These are phyloP conservation scores for Homolaphlyctis polyrhiza DNA, from an alignment of 371 early-diverging fungal species.

Conservation along the genomic window DNA sequence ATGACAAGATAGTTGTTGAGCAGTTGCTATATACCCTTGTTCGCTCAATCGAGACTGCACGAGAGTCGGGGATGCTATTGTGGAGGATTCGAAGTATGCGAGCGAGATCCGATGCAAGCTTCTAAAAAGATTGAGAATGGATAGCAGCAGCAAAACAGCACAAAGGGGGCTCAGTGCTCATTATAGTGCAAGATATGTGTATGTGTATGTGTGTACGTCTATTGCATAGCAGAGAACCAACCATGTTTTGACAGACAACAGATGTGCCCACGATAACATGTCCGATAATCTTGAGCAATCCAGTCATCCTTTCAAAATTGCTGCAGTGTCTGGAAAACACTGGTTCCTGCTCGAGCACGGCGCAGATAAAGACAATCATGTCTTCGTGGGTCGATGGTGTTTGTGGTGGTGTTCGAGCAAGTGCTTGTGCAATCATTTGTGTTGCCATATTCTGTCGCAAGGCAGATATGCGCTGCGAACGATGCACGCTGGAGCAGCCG, in stretches of 20 bases:
- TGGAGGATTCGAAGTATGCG: neutral
- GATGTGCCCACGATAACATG: neutral
- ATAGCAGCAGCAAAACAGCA: neutral
- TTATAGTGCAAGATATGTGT: too few species aligned
- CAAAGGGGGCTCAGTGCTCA: too few species aligned
- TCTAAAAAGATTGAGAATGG: too few species aligned
- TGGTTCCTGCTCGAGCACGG: neutral
- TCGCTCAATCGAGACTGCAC: constrained; percentile 1
- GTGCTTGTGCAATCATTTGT: too few species aligned
- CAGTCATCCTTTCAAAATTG: neutral
- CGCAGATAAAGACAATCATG: too few species aligned
- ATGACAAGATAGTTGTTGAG: too few species aligned
- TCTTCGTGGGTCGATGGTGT: too few species aligned
- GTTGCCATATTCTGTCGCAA: too few species aligned
- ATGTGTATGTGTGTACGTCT: neutral
- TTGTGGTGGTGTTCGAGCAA: too few species aligned
- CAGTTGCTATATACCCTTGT: neutral
- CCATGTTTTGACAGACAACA: neutral
- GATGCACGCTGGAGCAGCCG: too few species aligned
- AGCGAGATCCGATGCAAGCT: neutral
- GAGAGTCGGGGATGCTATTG: neutral
- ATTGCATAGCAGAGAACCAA: neutral
- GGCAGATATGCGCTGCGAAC: too few species aligned
- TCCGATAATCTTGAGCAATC: neutral
- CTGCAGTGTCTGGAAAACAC: constrained; percentile 1